Conservation (phyloP, 2,329 filamentous ascomycete genomes). For the Colletotrichum karsti region DNA sequence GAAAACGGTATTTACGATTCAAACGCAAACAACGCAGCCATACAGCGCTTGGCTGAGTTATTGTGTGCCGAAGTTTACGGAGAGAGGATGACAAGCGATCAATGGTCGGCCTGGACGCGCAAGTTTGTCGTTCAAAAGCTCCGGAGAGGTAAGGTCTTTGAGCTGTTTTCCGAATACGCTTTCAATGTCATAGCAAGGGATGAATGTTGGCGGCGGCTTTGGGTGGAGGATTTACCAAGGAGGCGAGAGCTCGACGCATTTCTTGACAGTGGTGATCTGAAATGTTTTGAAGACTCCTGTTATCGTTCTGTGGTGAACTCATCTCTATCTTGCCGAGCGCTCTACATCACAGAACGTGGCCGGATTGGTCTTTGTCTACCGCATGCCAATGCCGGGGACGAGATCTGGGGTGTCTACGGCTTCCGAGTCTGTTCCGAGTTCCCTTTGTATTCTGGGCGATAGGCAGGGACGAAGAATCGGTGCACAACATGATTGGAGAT, state of each 20-base stretch:
- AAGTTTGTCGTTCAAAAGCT: background rate
- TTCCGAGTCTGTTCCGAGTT: too few relatives aligned
- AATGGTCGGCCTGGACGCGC: background rate
- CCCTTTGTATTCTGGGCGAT: background rate
- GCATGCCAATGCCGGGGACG: background rate
- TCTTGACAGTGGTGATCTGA: background rate
- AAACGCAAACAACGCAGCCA: background rate
- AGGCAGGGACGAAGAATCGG: background rate
- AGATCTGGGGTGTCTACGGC: background rate
- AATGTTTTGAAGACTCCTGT: background rate
- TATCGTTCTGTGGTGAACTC: background rate
- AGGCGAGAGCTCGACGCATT: fast-evolving
- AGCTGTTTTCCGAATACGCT: background rate
- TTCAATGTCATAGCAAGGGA: background rate
- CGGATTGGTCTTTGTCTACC: background rate
- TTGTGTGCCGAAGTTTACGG: background rate
- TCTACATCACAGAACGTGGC: background rate
- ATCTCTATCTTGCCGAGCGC: background rate
- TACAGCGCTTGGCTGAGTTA: background rate
- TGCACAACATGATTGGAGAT: background rate
- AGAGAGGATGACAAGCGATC: background rate
- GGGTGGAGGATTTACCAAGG: background rate
- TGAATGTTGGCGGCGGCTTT: background rate
- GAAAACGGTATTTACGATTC: background rate
- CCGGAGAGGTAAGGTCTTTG: background rate